These are phyloP conservation scores for Leccinum variabile DNA, from an alignment of 1,284 basidiomycete species.

Conservation along the genomic window DNA sequence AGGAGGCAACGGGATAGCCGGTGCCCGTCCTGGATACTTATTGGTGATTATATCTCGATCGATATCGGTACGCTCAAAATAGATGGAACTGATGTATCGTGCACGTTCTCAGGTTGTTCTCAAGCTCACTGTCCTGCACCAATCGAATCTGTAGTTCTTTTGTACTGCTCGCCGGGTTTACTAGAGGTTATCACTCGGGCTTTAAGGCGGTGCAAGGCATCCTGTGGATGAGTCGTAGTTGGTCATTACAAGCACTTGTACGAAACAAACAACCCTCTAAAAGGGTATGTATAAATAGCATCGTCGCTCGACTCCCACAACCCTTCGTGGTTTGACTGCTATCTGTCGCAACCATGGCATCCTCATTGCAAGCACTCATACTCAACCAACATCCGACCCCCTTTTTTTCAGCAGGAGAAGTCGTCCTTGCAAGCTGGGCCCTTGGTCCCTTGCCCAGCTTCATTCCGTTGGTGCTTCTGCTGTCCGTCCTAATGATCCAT, in stretches of 20 bases:
- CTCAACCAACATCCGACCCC: constrained; percentile 24
- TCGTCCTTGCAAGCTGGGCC: constrained; percentile 44
- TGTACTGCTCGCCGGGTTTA: too few relatives aligned
- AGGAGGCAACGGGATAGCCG: constrained; percentile 14
- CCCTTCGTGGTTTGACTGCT: constrained; percentile 9
- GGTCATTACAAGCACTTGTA: neutral
- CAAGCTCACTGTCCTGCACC: neutral
- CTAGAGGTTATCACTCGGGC: neutral
- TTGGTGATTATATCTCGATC: constrained; percentile 11
- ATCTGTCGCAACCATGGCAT: constrained; percentile 22
- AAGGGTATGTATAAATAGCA: constrained; percentile 22
- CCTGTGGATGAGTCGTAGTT: neutral
- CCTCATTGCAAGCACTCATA: constrained; percentile 29
- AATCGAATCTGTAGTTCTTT: neutral
- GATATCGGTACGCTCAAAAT: neutral
- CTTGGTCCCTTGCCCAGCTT: constrained; percentile 52
- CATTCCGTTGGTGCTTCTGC: constrained; percentile 47
- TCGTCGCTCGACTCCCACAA: neutral
- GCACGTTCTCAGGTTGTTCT: neutral
- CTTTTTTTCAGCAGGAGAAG: constrained; percentile 40
- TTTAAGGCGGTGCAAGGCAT: neutral
- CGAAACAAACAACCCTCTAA: constrained; percentile 28
- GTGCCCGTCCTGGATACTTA: neutral
- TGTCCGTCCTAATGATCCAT: constrained; percentile 53
- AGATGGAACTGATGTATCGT: constrained; percentile 8